These are phyloP conservation scores for Epichloe hybrida DNA, from an alignment of 2,329 filamentous ascomycete genomes.

Conservation along the genomic window DNA sequence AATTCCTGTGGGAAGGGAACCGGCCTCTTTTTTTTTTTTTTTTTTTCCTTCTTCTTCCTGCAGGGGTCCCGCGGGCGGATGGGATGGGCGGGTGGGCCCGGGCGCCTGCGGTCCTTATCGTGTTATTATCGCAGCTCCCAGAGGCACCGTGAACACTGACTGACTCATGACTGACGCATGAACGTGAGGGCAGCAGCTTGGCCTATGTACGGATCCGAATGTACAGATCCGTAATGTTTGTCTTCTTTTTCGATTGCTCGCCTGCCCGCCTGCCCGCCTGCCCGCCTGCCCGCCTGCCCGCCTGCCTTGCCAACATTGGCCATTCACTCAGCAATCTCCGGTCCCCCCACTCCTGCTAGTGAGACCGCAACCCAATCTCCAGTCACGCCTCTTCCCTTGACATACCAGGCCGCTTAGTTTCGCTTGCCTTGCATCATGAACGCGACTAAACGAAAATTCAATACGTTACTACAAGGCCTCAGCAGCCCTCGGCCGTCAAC, in stretches of 20 bases:
- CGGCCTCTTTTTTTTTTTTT: background rate
- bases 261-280: no score
- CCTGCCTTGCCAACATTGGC: background rate
- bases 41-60: no score
- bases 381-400: background rate
- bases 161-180: no score
- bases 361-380: background rate
- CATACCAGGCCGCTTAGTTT: background rate
- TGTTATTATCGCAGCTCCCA: slow-evolving; percentile 6
- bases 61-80: background rate
- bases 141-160: no score
- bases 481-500: slow-evolving; percentile 26
- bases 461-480: slow-evolving; percentile 56
- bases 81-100: background rate
- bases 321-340: background rate
- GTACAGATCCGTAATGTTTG: no score
- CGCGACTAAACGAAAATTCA: slow-evolving; percentile 74
- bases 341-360: background rate
- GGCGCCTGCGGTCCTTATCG: slow-evolving; percentile 6
- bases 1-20: slow-evolving; percentile 5
- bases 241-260: background rate
- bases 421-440: slow-evolving; percentile 37
- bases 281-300: no score
- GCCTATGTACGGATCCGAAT: no score
- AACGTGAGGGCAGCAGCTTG: no score